Conservation (phyloP, 257 asterid genomes). For the Solanum piurae region DNA sequence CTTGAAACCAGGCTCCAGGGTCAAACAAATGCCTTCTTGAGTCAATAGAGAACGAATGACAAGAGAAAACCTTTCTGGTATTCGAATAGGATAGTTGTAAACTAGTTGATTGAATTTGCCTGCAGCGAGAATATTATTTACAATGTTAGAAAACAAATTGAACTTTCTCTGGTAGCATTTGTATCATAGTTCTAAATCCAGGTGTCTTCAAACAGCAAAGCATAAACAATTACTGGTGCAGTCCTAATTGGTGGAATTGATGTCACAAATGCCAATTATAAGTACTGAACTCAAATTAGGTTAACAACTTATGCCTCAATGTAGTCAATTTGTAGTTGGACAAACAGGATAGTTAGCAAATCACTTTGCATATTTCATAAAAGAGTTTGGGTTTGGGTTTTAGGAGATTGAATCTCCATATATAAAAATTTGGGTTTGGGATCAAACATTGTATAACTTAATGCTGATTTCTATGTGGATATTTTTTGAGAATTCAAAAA, state of each 20-base stretch:
- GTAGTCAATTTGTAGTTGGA: background rate
- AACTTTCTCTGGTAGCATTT: background rate
- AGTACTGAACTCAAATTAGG: background rate
- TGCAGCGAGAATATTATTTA: conserved; percentile 15
- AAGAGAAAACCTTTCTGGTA: conserved; percentile 98
- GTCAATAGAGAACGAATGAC: conserved; percentile 95
- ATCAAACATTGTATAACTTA: background rate
- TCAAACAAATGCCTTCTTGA: conserved; percentile 99
- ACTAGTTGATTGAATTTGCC: conserved; percentile 94
- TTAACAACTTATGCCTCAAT: background rate
- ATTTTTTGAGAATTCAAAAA: background rate
- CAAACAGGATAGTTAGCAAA: background rate
- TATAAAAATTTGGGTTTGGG: background rate
- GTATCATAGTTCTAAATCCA: background rate
- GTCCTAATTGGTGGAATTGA: background rate
- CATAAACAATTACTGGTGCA: background rate
- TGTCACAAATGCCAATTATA: background rate
- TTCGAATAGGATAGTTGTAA: conserved; percentile 92
- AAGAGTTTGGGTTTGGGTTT: background rate
- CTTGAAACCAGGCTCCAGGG: conserved; percentile 79
- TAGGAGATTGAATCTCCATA: background rate
- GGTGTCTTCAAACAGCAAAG: background rate
- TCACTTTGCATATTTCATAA: background rate
- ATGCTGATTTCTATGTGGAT: background rate
- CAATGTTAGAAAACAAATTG: background rate